These are phyloP conservation scores for Cichorium intybus DNA, from an alignment of 140 eudicot species.

Conservation along the genomic window DNA sequence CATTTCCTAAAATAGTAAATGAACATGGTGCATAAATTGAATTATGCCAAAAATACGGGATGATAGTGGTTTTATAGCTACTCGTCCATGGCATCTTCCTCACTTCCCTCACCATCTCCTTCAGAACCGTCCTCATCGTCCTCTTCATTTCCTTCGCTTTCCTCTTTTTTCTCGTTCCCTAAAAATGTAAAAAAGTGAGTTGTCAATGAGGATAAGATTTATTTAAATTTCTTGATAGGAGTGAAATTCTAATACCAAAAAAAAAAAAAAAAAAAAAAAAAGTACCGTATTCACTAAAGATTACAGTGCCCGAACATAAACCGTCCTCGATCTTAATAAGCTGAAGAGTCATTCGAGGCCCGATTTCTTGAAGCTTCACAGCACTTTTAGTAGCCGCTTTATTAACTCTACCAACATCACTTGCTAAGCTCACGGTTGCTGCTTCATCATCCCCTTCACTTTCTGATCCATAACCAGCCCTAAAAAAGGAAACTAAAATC, in stretches of 20 bases:
- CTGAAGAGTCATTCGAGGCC: slow-evolving; percentile 92
- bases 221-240: too few species aligned
- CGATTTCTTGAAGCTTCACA: slow-evolving; percentile 94
- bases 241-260: too few species aligned
- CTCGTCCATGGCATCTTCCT: slow-evolving; percentile 43
- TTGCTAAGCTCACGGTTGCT: slow-evolving; percentile 74
- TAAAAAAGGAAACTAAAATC: neutral
- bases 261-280: neutral
- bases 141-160: slow-evolving; percentile 25
- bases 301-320: slow-evolving; percentile 74
- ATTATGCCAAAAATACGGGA: too few species aligned
- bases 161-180: slow-evolving; percentile 40
- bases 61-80: slow-evolving; percentile 3
- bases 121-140: slow-evolving; percentile 27
- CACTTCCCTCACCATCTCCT: slow-evolving; percentile 30
- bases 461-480: slow-evolving; percentile 97
- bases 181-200: neutral
- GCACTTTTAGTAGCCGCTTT: slow-evolving; percentile 87
- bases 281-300: slow-evolving; percentile 70
- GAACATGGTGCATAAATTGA: neutral
- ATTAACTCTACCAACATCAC: slow-evolving; percentile 73
- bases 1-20: neutral
- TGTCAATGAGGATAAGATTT: too few species aligned
- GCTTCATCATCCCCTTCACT: slow-evolving; percentile 98
- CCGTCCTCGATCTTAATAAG: slow-evolving; percentile 89